phyloP scores from a whole-genome alignment of 2,329 filamentous ascomycete genomes.

The Hypomyces perniciosus region DNA sequence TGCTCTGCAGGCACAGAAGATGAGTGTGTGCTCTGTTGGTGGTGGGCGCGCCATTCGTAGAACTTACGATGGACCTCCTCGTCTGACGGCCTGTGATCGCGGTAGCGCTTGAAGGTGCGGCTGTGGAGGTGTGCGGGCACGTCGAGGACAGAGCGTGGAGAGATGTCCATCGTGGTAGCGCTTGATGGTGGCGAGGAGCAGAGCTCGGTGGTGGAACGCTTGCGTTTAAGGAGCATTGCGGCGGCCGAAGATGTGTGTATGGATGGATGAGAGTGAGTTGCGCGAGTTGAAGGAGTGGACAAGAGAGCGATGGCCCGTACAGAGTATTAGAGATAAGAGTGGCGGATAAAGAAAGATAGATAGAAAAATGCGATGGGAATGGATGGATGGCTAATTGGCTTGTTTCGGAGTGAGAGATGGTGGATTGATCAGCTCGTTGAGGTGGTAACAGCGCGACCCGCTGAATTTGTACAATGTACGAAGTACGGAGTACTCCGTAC shows the following conservation, averaged over 20 bases:
- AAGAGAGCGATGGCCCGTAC: background rate
- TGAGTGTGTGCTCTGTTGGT: constrained; percentile 15
- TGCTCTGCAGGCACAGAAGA: constrained; percentile 36
- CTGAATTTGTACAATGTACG: background rate
- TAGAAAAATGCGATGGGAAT: background rate
- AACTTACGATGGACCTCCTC: constrained; percentile 49
- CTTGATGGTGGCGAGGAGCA: constrained; percentile 36
- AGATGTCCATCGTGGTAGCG: constrained; percentile 28
- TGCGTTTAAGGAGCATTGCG: constrained; percentile 55
- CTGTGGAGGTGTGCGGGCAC: constrained; percentile 42
- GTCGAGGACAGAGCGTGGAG: constrained; percentile 21
- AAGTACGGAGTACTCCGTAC: background rate
- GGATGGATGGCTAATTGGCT: constrained; percentile 5
- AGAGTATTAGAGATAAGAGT: background rate
- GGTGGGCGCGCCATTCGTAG: constrained; percentile 14
- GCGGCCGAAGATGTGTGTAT: background rate
- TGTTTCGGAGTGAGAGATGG: background rate
- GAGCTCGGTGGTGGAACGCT: constrained; percentile 55
- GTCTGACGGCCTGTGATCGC: constrained; percentile 53
- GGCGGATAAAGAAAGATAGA: background rate
- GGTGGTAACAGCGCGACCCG: constrained; percentile 4
- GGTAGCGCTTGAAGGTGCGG: constrained; percentile 56
- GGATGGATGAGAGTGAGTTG: background rate
- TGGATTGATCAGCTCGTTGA: constrained; percentile 4
- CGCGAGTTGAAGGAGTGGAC: background rate